Conservation (phyloP, 2,329 filamentous ascomycete genomes). For the Fusarium pseudocircinatum region DNA sequence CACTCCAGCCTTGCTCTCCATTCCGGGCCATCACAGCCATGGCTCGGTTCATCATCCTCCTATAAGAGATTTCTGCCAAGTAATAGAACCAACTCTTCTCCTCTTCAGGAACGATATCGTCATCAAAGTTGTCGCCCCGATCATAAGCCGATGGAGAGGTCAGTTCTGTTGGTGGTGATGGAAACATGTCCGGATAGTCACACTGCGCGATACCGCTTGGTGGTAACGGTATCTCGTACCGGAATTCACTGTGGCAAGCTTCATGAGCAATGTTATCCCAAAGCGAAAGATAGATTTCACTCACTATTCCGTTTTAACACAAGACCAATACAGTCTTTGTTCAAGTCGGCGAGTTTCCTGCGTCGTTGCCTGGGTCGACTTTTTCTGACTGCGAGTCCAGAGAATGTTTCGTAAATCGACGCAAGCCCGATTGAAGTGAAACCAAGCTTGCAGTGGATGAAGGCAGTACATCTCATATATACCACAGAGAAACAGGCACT, state of each 20-base stretch:
- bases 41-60: background rate
- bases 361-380: background rate
- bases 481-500: background rate
- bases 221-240: background rate
- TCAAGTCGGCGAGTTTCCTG: background rate
- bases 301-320: background rate
- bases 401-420: background rate
- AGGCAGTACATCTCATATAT: background rate
- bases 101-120: background rate
- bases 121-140: background rate
- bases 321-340: background rate
- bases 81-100: slow-evolving; percentile 2
- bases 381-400: background rate
- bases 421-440: background rate
- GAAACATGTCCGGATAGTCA: background rate
- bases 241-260: background rate
- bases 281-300: accelerated
- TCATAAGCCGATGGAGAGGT: background rate
- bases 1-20: background rate
- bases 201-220: background rate
- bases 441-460: background rate
- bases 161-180: background rate
- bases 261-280: accelerated
- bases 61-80: background rate
- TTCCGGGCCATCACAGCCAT: background rate